Evolutionary conservation across 148 eudicot species (phyloP).

Genomic region (Persicaria maculosa): DNA sequence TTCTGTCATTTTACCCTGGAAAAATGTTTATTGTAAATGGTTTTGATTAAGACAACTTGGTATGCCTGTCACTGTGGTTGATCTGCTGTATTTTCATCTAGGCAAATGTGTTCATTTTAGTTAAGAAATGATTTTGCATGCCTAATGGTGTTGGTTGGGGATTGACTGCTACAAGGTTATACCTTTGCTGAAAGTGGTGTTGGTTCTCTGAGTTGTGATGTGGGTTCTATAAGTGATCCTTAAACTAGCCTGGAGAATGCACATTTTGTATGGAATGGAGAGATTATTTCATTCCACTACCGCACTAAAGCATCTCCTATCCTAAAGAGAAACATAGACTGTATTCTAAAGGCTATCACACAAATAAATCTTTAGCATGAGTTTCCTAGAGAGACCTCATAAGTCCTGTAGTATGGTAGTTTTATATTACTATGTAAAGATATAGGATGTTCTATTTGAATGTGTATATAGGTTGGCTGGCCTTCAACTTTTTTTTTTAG

Average conservation of each 20-base stretch:
- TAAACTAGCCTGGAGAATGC: neutral
- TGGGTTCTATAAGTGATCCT: neutral
- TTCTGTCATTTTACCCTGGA: neutral
- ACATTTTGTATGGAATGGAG: neutral
- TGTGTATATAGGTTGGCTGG: neutral
- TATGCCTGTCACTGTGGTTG: neutral
- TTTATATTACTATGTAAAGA: neutral
- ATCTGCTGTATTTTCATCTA: neutral
- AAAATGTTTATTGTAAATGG: neutral
- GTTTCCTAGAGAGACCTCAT: neutral
- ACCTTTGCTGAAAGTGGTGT: neutral
- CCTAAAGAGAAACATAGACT: neutral
- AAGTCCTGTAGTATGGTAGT: neutral
- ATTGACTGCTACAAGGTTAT: neutral
- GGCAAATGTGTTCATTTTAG: neutral
- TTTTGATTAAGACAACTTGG: neutral
- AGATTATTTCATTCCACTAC: neutral
- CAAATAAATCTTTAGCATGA: slow-evolving; percentile 1
- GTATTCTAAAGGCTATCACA: neutral
- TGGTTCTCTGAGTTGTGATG: neutral
- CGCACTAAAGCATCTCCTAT: neutral
- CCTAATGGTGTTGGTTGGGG: neutral
- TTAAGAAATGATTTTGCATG: neutral
- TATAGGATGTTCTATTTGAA: neutral
- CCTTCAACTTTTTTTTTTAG: neutral